Conservation (phyloP, 129 eudicot species). For the Logfia minima region DNA sequence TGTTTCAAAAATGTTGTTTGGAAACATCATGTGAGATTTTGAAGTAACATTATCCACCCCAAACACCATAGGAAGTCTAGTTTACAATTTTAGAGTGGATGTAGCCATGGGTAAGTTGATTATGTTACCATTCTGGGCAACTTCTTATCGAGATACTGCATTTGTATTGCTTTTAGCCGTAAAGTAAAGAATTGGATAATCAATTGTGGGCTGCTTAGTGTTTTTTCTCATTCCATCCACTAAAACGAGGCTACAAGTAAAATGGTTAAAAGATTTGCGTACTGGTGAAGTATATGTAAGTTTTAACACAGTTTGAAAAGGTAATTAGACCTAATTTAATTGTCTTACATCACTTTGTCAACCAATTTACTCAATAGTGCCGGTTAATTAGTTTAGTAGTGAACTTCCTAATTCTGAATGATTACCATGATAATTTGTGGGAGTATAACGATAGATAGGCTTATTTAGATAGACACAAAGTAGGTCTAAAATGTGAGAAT, state of each 20-base stretch:
- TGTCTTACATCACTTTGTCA: too few species aligned
- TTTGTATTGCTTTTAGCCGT: conserved; percentile 16
- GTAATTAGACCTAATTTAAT: not conserved
- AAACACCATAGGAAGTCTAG: conserved; percentile 15
- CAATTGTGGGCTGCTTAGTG: not conserved
- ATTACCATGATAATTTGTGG: too few species aligned
- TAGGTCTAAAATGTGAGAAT: too few species aligned
- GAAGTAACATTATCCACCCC: not conserved
- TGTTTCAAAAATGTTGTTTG: conserved; percentile 2
- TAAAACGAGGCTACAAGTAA: not conserved
- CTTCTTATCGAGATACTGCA: not conserved
- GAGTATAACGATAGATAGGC: too few species aligned
- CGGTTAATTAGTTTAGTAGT: too few species aligned
- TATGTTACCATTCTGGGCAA: conserved; percentile 17
- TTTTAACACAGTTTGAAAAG: too few species aligned
- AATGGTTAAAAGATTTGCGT: not conserved
- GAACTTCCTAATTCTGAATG: too few species aligned
- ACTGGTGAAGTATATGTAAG: not conserved
- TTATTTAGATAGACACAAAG: too few species aligned
- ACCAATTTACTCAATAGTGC: too few species aligned
- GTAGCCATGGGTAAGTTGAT: conserved; percentile 8
- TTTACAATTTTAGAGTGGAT: conserved; percentile 29
- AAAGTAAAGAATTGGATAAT: conserved; percentile 1
- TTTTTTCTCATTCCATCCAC: not conserved
- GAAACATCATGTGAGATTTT: conserved; percentile 9